Conservation (phyloP, 768 basidiomycete species). For the Gloeopeniophorella convolvens region DNA sequence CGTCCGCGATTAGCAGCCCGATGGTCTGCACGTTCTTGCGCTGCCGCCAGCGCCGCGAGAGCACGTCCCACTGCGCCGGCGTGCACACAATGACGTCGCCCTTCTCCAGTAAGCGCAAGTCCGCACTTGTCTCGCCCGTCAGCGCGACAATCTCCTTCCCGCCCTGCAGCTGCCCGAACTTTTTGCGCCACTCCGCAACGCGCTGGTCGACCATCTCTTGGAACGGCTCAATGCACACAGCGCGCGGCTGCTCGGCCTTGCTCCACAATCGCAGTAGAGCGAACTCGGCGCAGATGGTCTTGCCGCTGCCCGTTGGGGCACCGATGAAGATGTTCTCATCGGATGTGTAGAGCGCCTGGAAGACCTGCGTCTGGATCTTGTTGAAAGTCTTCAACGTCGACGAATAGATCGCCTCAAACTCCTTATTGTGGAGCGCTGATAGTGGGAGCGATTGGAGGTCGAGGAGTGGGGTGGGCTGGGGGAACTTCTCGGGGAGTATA, state of each 20-base stretch:
- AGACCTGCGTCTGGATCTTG: conserved; percentile 98
- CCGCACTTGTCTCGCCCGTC: conserved; percentile 91
- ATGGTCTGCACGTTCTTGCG: conserved; percentile 94
- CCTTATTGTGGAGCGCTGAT: conserved; percentile 87
- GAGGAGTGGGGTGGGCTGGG: conserved; percentile 83
- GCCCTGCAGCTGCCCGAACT: conserved; percentile 77
- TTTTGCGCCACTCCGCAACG: conserved; percentile 81
- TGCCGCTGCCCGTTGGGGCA: conserved; percentile 94
- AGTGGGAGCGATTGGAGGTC: conserved; percentile 89
- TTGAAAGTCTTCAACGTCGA: conserved; percentile 82
- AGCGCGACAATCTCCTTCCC: conserved; percentile 92
- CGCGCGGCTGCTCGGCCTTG: conserved; percentile 70
- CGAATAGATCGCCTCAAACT: conserved; percentile 84
- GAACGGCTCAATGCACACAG: conserved; percentile 94
- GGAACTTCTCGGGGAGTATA: conserved; percentile 96
- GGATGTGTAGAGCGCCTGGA: conserved; percentile 93
- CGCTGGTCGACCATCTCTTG: conserved; percentile 96
- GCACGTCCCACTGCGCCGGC: conserved; percentile 93
- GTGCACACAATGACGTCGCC: conserved; percentile 94
- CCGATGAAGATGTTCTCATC: conserved; percentile 97
- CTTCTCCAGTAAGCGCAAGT: conserved; percentile 83
- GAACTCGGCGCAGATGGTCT: conserved; percentile 97
- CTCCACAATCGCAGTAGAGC: conserved; percentile 95
- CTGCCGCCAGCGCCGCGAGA: conserved; percentile 94
- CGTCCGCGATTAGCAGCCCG: conserved; percentile 89